Evolutionary conservation across 192 early-diverging fungal genomes (phyloP).

Genomic region (Linnemannia exigua): DNA sequence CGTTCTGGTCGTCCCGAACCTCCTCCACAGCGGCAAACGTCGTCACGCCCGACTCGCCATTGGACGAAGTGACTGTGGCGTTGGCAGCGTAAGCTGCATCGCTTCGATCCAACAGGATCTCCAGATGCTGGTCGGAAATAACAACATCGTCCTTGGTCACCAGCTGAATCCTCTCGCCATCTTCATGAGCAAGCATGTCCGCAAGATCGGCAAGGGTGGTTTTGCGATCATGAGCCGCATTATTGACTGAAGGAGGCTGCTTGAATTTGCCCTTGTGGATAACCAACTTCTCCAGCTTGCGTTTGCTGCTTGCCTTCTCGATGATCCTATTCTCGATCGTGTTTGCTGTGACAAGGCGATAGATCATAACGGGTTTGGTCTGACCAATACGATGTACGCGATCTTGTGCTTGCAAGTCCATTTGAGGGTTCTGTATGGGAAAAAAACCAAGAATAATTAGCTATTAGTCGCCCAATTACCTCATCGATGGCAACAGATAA

Average conservation of each 20-base stretch:
- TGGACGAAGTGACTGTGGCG: constrained; percentile 5
- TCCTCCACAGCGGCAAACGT: constrained; percentile 66
- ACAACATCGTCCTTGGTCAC: constrained; percentile 68
- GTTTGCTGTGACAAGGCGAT: constrained; percentile 86
- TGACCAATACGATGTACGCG: constrained; percentile 98
- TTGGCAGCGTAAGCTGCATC: constrained; percentile 57
- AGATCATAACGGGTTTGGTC: constrained; percentile 91
- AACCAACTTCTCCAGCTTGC: constrained; percentile 94
- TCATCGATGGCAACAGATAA: background rate
- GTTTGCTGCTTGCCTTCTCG: constrained; percentile 84
- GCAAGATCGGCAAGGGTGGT: constrained; percentile 76
- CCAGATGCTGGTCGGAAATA: constrained; percentile 70
- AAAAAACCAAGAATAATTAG: constrained; percentile 6
- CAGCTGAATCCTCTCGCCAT: constrained; percentile 74
- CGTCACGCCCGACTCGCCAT: constrained; percentile 26
- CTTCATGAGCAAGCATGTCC: constrained; percentile 79
- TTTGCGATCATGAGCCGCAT: constrained; percentile 46
- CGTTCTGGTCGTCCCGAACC: constrained; percentile 64
- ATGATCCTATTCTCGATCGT: constrained; percentile 91
- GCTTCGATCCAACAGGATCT: constrained; percentile 68
- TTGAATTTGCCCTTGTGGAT: constrained; percentile 92
- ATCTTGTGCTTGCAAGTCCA: constrained; percentile 97
- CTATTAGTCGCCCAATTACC: background rate
- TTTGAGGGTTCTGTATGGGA: constrained; percentile 90
- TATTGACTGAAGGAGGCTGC: constrained; percentile 47